Base-by-base conservation (phyloP, 2,329 filamentous ascomycete species). In the Metarhizium humberi region DNA sequence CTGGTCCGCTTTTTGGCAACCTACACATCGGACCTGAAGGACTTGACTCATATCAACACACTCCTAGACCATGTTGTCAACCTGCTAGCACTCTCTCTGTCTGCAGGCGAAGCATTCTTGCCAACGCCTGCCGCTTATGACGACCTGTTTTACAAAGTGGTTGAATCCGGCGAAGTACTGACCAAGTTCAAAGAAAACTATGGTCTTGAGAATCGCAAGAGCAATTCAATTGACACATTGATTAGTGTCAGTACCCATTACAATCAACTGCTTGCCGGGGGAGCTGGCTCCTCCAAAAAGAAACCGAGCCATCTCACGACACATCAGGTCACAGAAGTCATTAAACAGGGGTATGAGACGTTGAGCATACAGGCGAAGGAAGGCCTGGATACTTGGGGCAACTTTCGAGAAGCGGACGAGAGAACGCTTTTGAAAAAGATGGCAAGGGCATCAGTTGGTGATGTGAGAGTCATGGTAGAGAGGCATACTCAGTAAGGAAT, bases 91-190 rank as follows among this genome's bases (percentile, higher is more conserved):
- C 80, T 96, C 43, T 88, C 90, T 2, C 78, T 99, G 7, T 94
- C 89, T 2, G 83, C 85, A 2, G 94, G 94, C 6, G 94, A 97
- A 68, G 85, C 88, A 2, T 97, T 99, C 71, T 78, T 99, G 7
- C 94, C 92, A 0, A 89, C 88, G 34, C 86, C 91, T 0, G 82
- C 88, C 18, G 86, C 90, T 2, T 97, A 97, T 70, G 94, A 99
- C 64, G 94, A 99, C 66, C 78, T 99, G 0, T 97, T 99, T 73
- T 99, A 99, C 81, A 99, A 99, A 73, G 81, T 97, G 2, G 91
- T 97, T 30, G 94, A 99, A 71, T 88, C 87, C 2, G 90, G 92
- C 11, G 90, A 95, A 51, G 80, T 90, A 13, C 79, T 97, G 25
- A 75, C 79, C 36, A 90, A 89, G 66, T 96, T 97, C 73, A 84